These are phyloP conservation scores for Mycena crocata DNA, from an alignment of 768 basidiomycete genomes.

Conservation along the genomic window DNA sequence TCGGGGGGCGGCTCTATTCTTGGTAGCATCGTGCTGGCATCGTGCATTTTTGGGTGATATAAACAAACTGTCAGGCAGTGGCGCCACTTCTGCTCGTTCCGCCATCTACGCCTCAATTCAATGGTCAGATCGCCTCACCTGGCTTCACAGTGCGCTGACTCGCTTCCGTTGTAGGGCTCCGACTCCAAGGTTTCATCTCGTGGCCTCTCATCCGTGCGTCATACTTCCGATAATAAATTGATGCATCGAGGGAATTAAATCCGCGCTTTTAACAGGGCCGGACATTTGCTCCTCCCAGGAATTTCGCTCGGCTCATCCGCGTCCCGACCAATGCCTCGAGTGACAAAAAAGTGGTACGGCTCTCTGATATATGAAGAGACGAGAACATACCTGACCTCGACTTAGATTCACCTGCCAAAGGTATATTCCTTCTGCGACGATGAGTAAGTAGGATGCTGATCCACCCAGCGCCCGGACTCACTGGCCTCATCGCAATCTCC, in stretches of 20 bases:
- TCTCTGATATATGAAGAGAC: not conserved
- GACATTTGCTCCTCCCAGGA: not conserved
- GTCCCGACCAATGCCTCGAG: constrained; percentile 3
- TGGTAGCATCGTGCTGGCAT: constrained; percentile 17
- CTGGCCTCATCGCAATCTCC: not conserved
- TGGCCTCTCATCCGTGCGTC: not conserved
- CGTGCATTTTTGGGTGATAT: not conserved
- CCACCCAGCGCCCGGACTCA: not conserved
- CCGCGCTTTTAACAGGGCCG: not conserved
- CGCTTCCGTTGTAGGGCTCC: not conserved
- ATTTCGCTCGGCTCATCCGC: constrained; percentile 14
- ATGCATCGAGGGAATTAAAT: not conserved
- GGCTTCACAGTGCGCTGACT: not conserved
- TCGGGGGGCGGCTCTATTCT: constrained; percentile 15
- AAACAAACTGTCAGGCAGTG: not conserved
- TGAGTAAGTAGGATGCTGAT: not conserved
- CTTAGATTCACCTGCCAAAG: constrained; percentile 12
- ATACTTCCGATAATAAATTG: not conserved
- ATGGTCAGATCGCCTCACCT: constrained; percentile 3
- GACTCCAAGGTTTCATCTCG: not conserved
- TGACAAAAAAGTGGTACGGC: constrained; percentile 3
- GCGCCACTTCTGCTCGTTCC: not conserved
- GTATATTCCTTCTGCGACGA: not conserved
- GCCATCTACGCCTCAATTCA: not conserved
- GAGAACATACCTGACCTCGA: not conserved